Evolutionary conservation across 2,329 filamentous ascomycete genomes (phyloP).

Genomic region (Alternaria sp.): DNA sequence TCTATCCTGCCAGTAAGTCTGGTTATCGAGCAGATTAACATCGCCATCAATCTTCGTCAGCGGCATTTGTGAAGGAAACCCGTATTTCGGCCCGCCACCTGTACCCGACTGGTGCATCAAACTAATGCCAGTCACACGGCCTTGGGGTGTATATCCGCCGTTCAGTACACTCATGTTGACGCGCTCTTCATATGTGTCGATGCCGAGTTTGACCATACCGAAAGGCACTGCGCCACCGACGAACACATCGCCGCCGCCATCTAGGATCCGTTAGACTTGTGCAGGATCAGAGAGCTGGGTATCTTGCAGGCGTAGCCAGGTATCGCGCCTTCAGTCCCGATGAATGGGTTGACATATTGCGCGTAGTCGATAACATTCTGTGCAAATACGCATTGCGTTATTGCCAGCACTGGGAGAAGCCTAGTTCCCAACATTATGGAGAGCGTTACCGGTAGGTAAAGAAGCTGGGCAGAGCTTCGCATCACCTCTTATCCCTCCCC

Average conservation of each 20-base stretch:
- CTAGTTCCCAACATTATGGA: slow-evolving; percentile 2
- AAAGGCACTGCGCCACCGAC: slow-evolving; percentile 52
- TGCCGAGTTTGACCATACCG: slow-evolving; percentile 53
- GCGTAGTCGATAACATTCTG: slow-evolving; percentile 40
- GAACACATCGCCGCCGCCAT: slow-evolving; percentile 54
- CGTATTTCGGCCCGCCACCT: slow-evolving; percentile 53
- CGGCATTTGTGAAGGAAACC: slow-evolving; percentile 54
- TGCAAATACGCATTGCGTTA: slow-evolving; percentile 8
- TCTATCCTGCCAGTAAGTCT: slow-evolving; percentile 53
- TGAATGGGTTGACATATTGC: slow-evolving; percentile 57
- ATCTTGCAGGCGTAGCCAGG: slow-evolving; percentile 50
- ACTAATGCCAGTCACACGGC: slow-evolving; percentile 52
- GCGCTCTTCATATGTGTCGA: slow-evolving; percentile 52
- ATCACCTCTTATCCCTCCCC: slow-evolving; percentile 4
- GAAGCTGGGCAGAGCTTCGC: neutral
- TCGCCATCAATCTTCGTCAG: slow-evolving; percentile 50
- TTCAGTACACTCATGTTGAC: slow-evolving; percentile 51
- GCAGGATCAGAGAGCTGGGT: neutral
- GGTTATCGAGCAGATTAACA: slow-evolving; percentile 57
- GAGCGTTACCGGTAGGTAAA: neutral
- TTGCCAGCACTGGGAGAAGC: slow-evolving; percentile 6
- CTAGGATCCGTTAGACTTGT: slow-evolving; percentile 28
- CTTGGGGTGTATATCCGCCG: slow-evolving; percentile 54
- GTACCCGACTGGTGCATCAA: slow-evolving; percentile 53
- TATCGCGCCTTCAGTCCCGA: slow-evolving; percentile 58